Evolutionary conservation across 2,329 filamentous ascomycete genomes (phyloP).

Genomic region (Phialophora expanda): DNA sequence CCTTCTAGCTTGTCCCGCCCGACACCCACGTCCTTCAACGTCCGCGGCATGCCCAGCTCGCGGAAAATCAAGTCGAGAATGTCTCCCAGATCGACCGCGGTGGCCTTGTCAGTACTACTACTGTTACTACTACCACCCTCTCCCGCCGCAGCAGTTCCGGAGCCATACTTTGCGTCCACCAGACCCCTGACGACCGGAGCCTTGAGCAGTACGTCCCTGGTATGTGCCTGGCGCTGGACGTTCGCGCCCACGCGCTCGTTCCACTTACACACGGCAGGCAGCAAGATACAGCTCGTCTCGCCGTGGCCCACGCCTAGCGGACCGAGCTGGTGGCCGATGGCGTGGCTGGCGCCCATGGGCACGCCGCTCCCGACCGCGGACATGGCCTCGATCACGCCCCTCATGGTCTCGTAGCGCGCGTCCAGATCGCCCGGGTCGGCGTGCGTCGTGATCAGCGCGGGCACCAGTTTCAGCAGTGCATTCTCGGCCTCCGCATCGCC

Average conservation of each 20-base stretch:
- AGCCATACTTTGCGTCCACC: constrained; percentile 42
- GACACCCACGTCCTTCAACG: constrained; percentile 58
- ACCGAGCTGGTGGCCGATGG: constrained; percentile 60
- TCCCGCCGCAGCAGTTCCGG: constrained; percentile 1
- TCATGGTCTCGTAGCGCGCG: constrained; percentile 55
- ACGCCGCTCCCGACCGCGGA: constrained; percentile 50
- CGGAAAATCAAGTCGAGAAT: constrained; percentile 58
- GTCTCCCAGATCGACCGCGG: constrained; percentile 60
- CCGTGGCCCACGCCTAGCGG: constrained; percentile 65
- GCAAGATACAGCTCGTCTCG: constrained; percentile 63
- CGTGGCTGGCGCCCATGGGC: constrained; percentile 58
- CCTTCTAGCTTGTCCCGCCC: constrained; percentile 54
- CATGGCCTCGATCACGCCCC: constrained; percentile 62
- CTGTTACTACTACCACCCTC: too few relatives aligned
- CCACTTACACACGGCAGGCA: constrained; percentile 62
- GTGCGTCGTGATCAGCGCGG: constrained; percentile 51
- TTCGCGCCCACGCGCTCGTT: constrained; percentile 55
- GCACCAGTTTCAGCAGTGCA: constrained; percentile 52
- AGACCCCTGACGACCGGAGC: constrained; percentile 47
- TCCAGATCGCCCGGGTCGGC: constrained; percentile 46
- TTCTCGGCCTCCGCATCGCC: constrained; percentile 47
- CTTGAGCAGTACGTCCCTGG: constrained; percentile 50
- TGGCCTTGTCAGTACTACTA: too few relatives aligned
- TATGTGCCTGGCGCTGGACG: constrained; percentile 49
- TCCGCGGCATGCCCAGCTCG: constrained; percentile 60